These are phyloP conservation scores for Zymoseptoria tritici DNA, from an alignment of 2,329 filamentous ascomycete genomes.

Conservation along the genomic window DNA sequence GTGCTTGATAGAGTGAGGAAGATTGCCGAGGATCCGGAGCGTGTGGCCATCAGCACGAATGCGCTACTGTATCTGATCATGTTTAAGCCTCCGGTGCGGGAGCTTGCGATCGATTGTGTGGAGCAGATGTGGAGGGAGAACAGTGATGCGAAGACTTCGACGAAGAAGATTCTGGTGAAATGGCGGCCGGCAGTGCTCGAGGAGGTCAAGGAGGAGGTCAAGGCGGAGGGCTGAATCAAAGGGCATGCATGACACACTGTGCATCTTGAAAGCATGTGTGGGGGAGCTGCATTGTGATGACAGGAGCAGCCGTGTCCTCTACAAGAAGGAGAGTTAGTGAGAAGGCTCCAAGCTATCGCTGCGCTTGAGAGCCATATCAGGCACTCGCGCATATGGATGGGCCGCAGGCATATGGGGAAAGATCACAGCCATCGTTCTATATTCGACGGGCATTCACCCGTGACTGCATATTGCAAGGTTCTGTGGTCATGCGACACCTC, in stretches of 20 bases:
- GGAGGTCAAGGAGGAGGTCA: conserved; percentile 12
- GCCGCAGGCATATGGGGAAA: too few relatives aligned
- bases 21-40: conserved; percentile 56
- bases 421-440: not conserved
- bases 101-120: conserved; percentile 50
- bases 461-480: not conserved
- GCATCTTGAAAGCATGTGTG: not conserved
- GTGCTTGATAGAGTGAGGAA: conserved; percentile 66
- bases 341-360: not conserved
- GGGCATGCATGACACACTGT: not conserved
- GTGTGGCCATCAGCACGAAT: conserved; percentile 52
- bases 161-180: conserved; percentile 47
- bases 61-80: conserved; percentile 53
- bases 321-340: not conserved
- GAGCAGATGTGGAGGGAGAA: conserved; percentile 52
- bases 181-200: conserved; percentile 47
- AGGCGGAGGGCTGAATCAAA: conserved; percentile 3
- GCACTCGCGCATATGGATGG: too few relatives aligned
- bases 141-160: conserved; percentile 40
- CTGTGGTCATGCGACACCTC: not conserved
- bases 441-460: not conserved
- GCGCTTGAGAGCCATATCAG: not conserved
- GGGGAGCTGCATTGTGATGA: not conserved
- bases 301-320: conserved; percentile 5
- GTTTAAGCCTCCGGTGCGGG: conserved; percentile 52